Base-by-base conservation (phyloP, 2,329 filamentous ascomycete genomes). In the Endocalyx cinctus region DNA sequence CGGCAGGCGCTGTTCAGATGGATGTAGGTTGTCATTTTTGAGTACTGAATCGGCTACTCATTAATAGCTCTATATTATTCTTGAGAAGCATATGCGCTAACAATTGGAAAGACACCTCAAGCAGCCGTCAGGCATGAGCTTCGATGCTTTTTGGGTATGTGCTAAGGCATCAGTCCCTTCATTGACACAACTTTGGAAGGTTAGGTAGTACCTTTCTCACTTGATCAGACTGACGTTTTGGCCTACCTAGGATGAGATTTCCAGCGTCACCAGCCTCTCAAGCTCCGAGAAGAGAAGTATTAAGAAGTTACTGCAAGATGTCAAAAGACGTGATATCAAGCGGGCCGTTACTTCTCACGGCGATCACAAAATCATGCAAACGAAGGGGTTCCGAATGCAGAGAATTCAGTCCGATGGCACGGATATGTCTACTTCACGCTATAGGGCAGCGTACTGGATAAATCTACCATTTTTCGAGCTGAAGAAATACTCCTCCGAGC, bases 401-500 rank as follows among this genome's bases (percentile, higher is more conserved):
- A 35, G 34, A 10, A 36, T 44, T 11, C 37, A 39, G 10, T 38
- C 38, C 4, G 36, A 39, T 17, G 41, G 36, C 25, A 39, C 27
- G 13, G 22, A 17, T 14, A 17, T 19, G 16, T 27, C 33, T 14
- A 35, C 27, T 25, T 35, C 33, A 19, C 33, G 33, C 16, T 1
- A 30, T 25, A 42, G 41, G n/a, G 31, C 42, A 2, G 55, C 52
- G 1, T 55, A 54, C 15, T 70, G 65, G 65, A 41, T 68, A 4
- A 67, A 62, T 22, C 47, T 70, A 10, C 69, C 69, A 0, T 71
- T 69, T 39, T 70, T 72, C 37, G 57, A 57, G 4, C 53, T 71
- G 1, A 58, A 66, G 27, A 54, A 37, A 17, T 39, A 41, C 17
- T 33, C 31, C n/a, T 31, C 22, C 25, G 17, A 27, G 29, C 22